Percentiles rank a stretch among this genome's conserved stretches.
Evolutionary conservation across 768 basidiomycete species (phyloP).

Genomic region (Boletus bicolor): DNA sequence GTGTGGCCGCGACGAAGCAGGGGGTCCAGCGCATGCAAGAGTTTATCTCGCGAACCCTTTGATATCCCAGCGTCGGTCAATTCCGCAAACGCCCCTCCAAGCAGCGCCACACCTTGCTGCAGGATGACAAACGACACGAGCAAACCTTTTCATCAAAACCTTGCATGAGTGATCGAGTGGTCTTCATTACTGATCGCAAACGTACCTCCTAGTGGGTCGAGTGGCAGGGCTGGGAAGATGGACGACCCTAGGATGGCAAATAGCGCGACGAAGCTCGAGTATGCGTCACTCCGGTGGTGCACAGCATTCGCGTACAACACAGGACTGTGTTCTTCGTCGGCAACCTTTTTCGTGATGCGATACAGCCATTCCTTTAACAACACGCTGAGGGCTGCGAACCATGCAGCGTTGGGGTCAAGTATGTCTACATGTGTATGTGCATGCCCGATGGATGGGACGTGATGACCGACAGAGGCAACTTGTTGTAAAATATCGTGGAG

Average conservation of each 20-base stretch:
- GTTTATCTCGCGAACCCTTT: slow-evolving; percentile 44
- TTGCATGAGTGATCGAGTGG: slow-evolving; percentile 4
- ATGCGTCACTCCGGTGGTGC: slow-evolving; percentile 97
- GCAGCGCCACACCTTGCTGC: slow-evolving; percentile 66
- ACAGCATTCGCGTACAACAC: slow-evolving; percentile 95
- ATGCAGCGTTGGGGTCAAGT: slow-evolving; percentile 92
- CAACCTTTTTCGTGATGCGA: slow-evolving; percentile 83
- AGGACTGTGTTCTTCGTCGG: slow-evolving; percentile 85
- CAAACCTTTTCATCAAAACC: slow-evolving; percentile 49
- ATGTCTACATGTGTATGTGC: slow-evolving; percentile 50
- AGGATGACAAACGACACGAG: slow-evolving; percentile 90
- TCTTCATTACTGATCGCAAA: neutral
- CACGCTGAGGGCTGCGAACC: slow-evolving; percentile 86
- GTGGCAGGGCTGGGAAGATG: slow-evolving; percentile 76
- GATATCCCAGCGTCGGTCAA: slow-evolving; percentile 83
- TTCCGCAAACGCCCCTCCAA: slow-evolving; percentile 71
- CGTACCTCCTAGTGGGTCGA: slow-evolving; percentile 92
- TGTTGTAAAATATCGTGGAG: slow-evolving; percentile 61
- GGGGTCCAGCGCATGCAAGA: slow-evolving; percentile 57
- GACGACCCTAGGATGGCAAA: slow-evolving; percentile 90
- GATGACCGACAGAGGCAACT: slow-evolving; percentile 52
- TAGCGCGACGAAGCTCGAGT: slow-evolving; percentile 88
- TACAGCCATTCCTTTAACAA: slow-evolving; percentile 92
- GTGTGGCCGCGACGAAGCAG: slow-evolving; percentile 38
- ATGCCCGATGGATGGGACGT: slow-evolving; percentile 52